Evolutionary conservation across 345 rosid genomes (phyloP), one percentile per base, ranked within the genome.

Genomic region (Cardiospermum halicacabum): DNA sequence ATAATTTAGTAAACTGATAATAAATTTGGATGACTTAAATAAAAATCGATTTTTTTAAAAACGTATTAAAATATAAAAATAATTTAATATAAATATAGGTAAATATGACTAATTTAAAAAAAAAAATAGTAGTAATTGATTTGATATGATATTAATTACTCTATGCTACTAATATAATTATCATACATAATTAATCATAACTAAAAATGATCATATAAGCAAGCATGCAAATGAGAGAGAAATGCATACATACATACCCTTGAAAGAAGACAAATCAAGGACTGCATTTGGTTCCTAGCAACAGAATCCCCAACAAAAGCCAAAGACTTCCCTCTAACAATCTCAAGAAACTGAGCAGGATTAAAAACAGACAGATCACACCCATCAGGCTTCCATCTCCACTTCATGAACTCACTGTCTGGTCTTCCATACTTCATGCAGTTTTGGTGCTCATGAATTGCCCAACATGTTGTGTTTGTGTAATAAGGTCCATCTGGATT

Each of bases 221-320:
- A n/a, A n/a, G n/a, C n/a, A n/a, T 34, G 10, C 39, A 34, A 34
- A 34, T 34, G 6, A 34, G 1, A 0, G 39, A 34, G 39, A 34
- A 34, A 34, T 16, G 51, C 22, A 18, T 21, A 47, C n/a, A 12
- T 0, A 3, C 74, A 22, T 86, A 92, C 98, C 86, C 84, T 81
- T 5, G 98, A 89, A 18, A 92, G 85, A 53, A 92, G 93, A 79
- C 98, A 92, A 13, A 92, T 89, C 82, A 92, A 75, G 70, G 98
- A 92, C 80, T 92, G 98, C 91, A 92, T 84, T 68, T 92, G 98
- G 77, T 92, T 92, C 79, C 93, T 83, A 2, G 84, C 85, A 8
- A 92, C 87, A 11, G 98, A 92, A 55, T 92, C 98, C 7, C 98
- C 98, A 27, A 92, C 86, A 64, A 92, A 86, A 15, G 97, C 96